These are phyloP conservation scores for Geotrichum candidum DNA, from an alignment of 1,139 yeast genomes.

Conservation along the genomic window DNA sequence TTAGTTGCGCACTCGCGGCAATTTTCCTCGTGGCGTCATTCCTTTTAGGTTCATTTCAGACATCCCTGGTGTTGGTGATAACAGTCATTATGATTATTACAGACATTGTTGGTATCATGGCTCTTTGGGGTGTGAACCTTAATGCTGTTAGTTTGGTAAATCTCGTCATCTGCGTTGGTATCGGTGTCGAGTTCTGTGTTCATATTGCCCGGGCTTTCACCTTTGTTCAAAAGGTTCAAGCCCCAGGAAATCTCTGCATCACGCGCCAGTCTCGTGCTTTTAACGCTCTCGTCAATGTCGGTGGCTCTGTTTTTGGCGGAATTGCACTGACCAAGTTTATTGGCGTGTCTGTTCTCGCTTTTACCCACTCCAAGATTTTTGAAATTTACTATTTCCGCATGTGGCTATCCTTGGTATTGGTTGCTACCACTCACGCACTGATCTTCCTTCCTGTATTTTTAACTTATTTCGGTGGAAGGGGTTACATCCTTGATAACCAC, in stretches of 20 bases:
- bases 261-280: slow-evolving; percentile 41
- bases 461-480: slow-evolving; percentile 57
- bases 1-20: slow-evolving; percentile 50
- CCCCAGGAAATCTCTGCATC: background rate
- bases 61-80: slow-evolving; percentile 50
- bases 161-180: slow-evolving; percentile 80
- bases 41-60: slow-evolving; percentile 60
- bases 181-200: slow-evolving; percentile 88
- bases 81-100: slow-evolving; percentile 62
- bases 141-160: slow-evolving; percentile 90
- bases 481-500: slow-evolving; percentile 38
- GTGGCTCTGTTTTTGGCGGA: slow-evolving; percentile 85
- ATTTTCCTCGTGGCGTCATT: slow-evolving; percentile 52
- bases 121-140: slow-evolving; percentile 64
- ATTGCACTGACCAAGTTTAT: slow-evolving; percentile 83
- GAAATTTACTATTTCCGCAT: slow-evolving; percentile 88
- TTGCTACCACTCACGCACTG: slow-evolving; percentile 75
- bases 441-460: slow-evolving; percentile 71
- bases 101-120: slow-evolving; percentile 76
- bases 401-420: slow-evolving; percentile 81
- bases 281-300: slow-evolving; percentile 65
- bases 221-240: slow-evolving; percentile 32
- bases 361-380: slow-evolving; percentile 79
- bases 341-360: slow-evolving; percentile 81
- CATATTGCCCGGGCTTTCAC: slow-evolving; percentile 80